A percentile compares a stretch with the other conserved stretches of the same genome.
Conservation (phyloP, 1,139 yeast genomes). For the Candida gigantensis region DNA sequence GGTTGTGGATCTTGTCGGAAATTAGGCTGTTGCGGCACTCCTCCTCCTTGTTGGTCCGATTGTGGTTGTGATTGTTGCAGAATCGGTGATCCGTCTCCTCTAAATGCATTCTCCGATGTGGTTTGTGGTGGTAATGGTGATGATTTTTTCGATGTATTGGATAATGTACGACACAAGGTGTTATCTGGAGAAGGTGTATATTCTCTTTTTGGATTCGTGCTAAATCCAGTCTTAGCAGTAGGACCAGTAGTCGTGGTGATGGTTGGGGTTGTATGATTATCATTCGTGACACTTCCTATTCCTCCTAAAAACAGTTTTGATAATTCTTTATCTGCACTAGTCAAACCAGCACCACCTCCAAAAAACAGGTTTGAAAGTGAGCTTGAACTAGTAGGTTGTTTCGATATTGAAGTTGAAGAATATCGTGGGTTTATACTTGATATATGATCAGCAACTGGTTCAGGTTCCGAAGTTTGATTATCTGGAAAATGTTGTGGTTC, state of each 20-base stretch:
- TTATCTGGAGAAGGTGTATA: slow-evolving; percentile 13
- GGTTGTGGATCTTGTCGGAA: too few species aligned
- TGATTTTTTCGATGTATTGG: slow-evolving; percentile 35
- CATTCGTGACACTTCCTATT: too few species aligned
- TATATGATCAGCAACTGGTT: slow-evolving; percentile 31
- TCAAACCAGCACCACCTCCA: slow-evolving; percentile 13
- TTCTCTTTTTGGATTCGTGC: slow-evolving; percentile 3
- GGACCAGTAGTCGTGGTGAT: slow-evolving; percentile 1
- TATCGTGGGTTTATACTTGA: slow-evolving; percentile 35
- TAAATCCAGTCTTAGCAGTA: slow-evolving; percentile 3
- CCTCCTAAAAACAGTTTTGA: slow-evolving; percentile 35
- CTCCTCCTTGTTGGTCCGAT: too few species aligned
- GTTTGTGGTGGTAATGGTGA: slow-evolving; percentile 50
- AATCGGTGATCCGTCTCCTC: slow-evolving; percentile 4
- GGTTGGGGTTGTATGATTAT: not conserved
- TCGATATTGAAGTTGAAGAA: slow-evolving; percentile 37
- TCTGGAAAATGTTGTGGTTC: slow-evolving; percentile 16
- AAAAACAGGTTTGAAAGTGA: slow-evolving; percentile 39
- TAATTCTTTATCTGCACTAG: slow-evolving; percentile 10
- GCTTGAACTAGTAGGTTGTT: slow-evolving; percentile 45
- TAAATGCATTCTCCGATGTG: slow-evolving; percentile 46
- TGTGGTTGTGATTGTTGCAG: slow-evolving; percentile 5
- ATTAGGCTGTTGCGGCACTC: slow-evolving; percentile 5
- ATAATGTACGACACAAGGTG: slow-evolving; percentile 17
- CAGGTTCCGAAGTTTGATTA: too few species aligned